Base-by-base conservation (phyloP, 2,329 filamentous ascomycete genomes). In the Hirsutella rhossiliensis region DNA sequence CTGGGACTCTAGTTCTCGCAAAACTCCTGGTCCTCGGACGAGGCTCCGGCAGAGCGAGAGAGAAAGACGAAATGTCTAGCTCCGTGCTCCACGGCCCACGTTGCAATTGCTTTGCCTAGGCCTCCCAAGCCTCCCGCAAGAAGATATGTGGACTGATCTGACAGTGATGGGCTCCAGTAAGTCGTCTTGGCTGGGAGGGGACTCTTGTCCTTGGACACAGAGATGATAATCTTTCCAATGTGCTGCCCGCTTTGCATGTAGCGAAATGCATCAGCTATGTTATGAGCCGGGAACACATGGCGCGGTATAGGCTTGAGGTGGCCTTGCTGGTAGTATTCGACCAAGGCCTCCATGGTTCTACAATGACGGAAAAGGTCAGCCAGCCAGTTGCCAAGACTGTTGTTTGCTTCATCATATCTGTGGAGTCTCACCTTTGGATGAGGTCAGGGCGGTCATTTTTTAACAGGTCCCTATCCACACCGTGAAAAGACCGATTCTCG, bases 401-500 rank as follows among this genome's bases (percentile, higher is more conserved):
- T 34, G 12, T 34, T 13, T 8, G 7, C 29, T 30, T 13, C 29
- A 13, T 13, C 7, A 30, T 13, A 30, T 7, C 29, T 13, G 8
- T 17, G 17, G 34, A 17, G 15, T 11, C 40, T 37, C 30, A 44
- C 38, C 20, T 27, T 23, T n/a, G 20, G 7, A 19, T 23, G 12
- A 17, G 5, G 2, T 40, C 32, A 18, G 23, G 27, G 11, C 12
- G 32, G 12, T 37, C 39, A 8, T 28, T 28, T 5, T 19, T 17
- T 40, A 48, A 43, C 4, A 17, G 20, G 12, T 31, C 13, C 37
- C 66, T 36, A 30, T 66, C 63, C 2, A 67, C 43, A 32, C 54
- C 54, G 8, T 51, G 43, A 19, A 61, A 65, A 4, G 54, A 52
- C 0, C 61, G 56, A 5, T 59, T 62, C 0, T 45, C 44, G 0